Conservation (phyloP, 441 rosid species). For the Dalechampia spathulata region DNA sequence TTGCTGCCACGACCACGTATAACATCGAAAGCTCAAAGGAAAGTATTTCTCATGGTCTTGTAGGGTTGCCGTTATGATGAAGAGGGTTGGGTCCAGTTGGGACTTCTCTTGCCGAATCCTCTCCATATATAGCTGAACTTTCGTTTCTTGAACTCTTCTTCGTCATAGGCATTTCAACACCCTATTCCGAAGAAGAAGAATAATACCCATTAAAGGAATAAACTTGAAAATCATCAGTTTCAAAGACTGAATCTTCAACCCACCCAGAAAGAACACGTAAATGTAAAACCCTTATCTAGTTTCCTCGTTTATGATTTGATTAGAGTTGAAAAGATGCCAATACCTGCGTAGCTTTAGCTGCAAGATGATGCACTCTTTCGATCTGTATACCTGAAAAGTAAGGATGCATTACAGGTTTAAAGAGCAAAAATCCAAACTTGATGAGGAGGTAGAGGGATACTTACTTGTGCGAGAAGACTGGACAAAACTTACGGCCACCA, state of each 20-base stretch:
- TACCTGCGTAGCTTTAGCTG: constrained; percentile 13
- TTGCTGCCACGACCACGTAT: too few relatives aligned
- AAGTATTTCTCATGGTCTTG: constrained; percentile 34
- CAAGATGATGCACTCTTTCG: constrained; percentile 4
- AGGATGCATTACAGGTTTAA: not conserved
- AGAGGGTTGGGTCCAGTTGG: constrained; percentile 80
- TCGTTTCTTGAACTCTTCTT: constrained; percentile 13
- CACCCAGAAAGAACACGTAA: not conserved
- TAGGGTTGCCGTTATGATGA: constrained; percentile 50
- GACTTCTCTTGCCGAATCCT: constrained; percentile 44
- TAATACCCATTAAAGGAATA: not conserved
- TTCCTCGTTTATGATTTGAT: too few relatives aligned
- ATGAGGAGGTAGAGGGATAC: not conserved
- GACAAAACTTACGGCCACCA: constrained; percentile 13
- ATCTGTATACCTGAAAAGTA: constrained; percentile 17
- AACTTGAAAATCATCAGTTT: constrained; percentile 1
- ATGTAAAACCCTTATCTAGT: too few relatives aligned
- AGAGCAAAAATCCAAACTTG: not conserved
- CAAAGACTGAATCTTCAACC: not conserved
- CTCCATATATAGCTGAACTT: constrained; percentile 11
- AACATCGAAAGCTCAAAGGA: too few relatives aligned
- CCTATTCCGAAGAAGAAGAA: constrained; percentile 4
- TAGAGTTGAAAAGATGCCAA: not conserved
- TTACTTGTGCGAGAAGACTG: constrained; percentile 21
- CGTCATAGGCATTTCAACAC: not conserved